Base-by-base conservation (phyloP, 106 monocot genomes). In the Allium sativum region DNA sequence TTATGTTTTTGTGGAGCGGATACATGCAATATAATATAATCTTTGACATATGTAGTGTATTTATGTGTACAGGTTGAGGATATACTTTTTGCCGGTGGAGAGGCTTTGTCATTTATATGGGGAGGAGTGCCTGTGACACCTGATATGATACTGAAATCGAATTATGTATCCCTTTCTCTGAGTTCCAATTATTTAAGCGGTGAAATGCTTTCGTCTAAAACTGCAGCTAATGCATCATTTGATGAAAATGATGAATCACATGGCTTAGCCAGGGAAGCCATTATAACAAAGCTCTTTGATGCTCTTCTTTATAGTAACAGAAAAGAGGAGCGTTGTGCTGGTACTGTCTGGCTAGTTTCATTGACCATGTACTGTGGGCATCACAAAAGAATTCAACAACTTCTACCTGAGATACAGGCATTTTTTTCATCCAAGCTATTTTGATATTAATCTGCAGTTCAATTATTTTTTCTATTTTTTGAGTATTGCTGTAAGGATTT, bases 361-460 rank as follows among this genome's bases (percentile, higher is more conserved):
- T 70, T 98, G 42, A 72, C 76, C 12, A 85, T 98, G 98, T 98
- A 85, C 69, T 98, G 98, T 67, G 98, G 98, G 13, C 70, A 58
- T 74, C 91, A 98, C 65, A 73, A 70, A 40, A 98, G 81, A 75
- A 82, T 92, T 46, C 98, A 92, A 67, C 74, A 88, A 69, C 84
- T 98, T 65, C 98, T 98, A 75, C 98, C 98, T 17, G 87, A 91
- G 55, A 88, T 98, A 47, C 98, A 98, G 98, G 98, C 88, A 51
- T 63, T 48, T 13, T 59, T 12, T 45, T 14, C 31, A 50, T 50
- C 48, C 6, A 7, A 50, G 15, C 31, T 31, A 31, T 3, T 31
- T 31, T 31, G 31, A 31, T 31, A 31, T 31, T 31, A 3, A 31
- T 31, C 31, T 31, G 31, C 5, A 31, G 5, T 31, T 31, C 5